These are phyloP conservation scores for Corylus avellana DNA, from an alignment of 306 rosid genomes.

Conservation along the genomic window DNA sequence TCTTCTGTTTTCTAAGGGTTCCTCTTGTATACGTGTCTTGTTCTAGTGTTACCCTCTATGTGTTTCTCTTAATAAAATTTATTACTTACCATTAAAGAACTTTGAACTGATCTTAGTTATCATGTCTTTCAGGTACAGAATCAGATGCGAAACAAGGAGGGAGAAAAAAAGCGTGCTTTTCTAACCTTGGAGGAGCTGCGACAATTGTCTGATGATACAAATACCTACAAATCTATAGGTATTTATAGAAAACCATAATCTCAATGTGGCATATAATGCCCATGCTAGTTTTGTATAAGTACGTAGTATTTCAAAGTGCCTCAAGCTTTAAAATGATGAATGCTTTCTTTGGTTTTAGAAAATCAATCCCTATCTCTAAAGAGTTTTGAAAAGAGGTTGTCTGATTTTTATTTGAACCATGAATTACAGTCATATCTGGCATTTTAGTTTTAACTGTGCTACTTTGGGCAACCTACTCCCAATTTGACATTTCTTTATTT, in stretches of 20 bases:
- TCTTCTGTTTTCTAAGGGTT: neutral
- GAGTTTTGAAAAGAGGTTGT: neutral
- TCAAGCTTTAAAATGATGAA: neutral
- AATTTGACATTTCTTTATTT: neutral
- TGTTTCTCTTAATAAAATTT: neutral
- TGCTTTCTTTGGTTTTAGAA: neutral
- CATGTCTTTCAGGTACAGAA: conserved; percentile 74
- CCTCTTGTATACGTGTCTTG: neutral
- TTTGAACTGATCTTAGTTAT: neutral
- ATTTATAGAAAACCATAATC: conserved; percentile 12
- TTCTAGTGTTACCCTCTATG: neutral
- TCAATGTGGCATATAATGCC: neutral
- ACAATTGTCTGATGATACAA: conserved; percentile 75
- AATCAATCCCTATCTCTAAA: conserved; percentile 12
- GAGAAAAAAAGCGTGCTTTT: conserved; percentile 91
- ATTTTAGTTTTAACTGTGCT: neutral
- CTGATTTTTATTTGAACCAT: conserved; percentile 19
- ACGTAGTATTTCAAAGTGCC: neutral
- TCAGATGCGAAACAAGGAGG: conserved; percentile 88
- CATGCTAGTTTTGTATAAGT: neutral
- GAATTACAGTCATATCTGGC: neutral
- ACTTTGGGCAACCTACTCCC: neutral
- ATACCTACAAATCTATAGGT: conserved; percentile 91
- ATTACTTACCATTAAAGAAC: neutral
- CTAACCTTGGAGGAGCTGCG: conserved; percentile 89